Percentiles rank a stretch among this genome's conserved stretches.
These are phyloP conservation scores for Aspergillus ochraceoroseus DNA, from an alignment of 2,329 filamentous ascomycete genomes.

Conservation along the genomic window DNA sequence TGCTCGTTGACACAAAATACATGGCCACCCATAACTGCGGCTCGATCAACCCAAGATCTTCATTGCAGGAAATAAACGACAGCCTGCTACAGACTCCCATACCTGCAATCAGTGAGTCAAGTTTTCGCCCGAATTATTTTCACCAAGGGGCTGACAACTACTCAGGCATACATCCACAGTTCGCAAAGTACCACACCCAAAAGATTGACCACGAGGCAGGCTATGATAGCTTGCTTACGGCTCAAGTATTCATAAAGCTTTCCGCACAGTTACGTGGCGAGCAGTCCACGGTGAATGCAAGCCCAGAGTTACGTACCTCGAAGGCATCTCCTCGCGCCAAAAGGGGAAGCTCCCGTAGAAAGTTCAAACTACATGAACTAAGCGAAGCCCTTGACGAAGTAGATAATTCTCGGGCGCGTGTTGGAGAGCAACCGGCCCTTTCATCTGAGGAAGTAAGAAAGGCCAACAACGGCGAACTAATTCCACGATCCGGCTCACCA, in stretches of 20 bases:
- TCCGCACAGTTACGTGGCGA: slow-evolving; percentile 47
- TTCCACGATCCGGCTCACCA: slow-evolving; percentile 49
- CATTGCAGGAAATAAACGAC: slow-evolving; percentile 29
- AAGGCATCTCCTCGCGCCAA: too few species aligned
- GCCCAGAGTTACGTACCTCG: not conserved
- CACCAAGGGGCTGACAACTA: slow-evolving; percentile 18
- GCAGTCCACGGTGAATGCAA: not conserved
- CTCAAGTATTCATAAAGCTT: slow-evolving; percentile 54
- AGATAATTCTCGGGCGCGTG: slow-evolving; percentile 18
- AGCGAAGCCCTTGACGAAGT: slow-evolving; percentile 5
- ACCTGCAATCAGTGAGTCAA: slow-evolving; percentile 32
- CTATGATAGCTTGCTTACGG: slow-evolving; percentile 59
- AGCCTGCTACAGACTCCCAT: slow-evolving; percentile 22
- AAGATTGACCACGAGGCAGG: slow-evolving; percentile 54
- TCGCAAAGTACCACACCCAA: slow-evolving; percentile 30
- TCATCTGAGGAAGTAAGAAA: too few species aligned
- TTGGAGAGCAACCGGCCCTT: too few species aligned
- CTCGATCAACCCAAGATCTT: slow-evolving; percentile 47
- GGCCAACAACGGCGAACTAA: slow-evolving; percentile 39
- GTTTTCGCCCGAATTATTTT: not conserved
- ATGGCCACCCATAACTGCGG: slow-evolving; percentile 55
- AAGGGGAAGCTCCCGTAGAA: too few species aligned
- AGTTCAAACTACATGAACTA: not conserved
- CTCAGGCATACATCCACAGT: slow-evolving; percentile 30
- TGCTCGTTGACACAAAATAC: slow-evolving; percentile 60